These are phyloP conservation scores for Pyricularia sp. DNA, from an alignment of 2,329 filamentous ascomycete species.

Conservation along the genomic window DNA sequence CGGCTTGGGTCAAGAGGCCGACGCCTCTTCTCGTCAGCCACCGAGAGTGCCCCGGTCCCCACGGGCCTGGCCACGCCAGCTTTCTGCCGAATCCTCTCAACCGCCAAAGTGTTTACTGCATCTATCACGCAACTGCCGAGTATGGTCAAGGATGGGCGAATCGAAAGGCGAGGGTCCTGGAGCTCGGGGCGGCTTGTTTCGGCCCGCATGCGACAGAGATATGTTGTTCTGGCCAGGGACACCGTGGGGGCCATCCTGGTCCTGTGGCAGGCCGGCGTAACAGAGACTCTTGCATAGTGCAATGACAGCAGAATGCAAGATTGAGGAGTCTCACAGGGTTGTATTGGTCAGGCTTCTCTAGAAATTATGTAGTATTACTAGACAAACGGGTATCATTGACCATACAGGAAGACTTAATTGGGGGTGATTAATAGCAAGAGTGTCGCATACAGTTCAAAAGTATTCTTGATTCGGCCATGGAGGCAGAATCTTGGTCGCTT, in stretches of 20 bases:
- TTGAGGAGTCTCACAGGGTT: neutral
- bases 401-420: no score
- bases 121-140: conserved; percentile 10
- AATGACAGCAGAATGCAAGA: neutral
- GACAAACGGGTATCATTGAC: no score
- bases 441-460: no score
- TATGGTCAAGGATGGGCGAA: conserved; percentile 13
- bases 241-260: neutral
- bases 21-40: conserved; percentile 5
- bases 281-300: neutral
- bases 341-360: neutral
- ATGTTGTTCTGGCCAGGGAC: conserved; percentile 8
- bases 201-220: conserved; percentile 8
- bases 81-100: conserved; percentile 11
- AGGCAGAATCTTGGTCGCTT: no score
- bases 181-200: conserved; percentile 9
- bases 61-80: conserved; percentile 13
- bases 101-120: conserved; percentile 10
- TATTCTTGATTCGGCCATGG: no score
- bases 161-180: conserved; percentile 11
- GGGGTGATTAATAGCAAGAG: no score
- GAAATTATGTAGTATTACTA: neutral
- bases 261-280: neutral
- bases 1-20: conserved; percentile 1
- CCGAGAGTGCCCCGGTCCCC: conserved; percentile 7